Evolutionary conservation across 441 rosid genomes (phyloP).

Genomic region (Euphorbia celastroides): DNA sequence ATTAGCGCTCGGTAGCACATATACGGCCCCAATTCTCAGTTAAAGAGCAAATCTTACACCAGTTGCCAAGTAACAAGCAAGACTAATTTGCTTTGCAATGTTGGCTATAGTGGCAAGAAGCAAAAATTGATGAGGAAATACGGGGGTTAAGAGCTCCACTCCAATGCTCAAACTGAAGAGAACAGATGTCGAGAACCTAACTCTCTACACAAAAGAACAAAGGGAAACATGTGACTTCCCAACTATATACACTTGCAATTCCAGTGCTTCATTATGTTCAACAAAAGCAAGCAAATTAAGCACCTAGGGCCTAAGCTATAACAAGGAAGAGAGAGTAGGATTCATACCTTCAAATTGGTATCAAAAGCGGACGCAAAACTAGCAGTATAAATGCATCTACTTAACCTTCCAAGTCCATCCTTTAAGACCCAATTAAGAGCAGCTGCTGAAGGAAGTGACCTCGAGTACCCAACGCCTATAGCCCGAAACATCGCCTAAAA

Average conservation of each 20-base stretch:
- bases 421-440: slow-evolving; percentile 91
- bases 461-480: slow-evolving; percentile 79
- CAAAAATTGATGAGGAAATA: slow-evolving; percentile 72
- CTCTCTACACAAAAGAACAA: slow-evolving; percentile 49
- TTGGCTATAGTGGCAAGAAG: slow-evolving; percentile 83
- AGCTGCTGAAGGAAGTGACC: slow-evolving; percentile 83
- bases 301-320: no score
- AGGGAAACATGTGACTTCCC: slow-evolving; percentile 5
- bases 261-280: no score
- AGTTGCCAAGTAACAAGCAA: slow-evolving; percentile 80
- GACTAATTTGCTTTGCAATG: slow-evolving; percentile 82
- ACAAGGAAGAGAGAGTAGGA: no score
- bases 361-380: slow-evolving; percentile 86
- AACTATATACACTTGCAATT: no score
- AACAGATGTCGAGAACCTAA: slow-evolving; percentile 81
- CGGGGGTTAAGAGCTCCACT: slow-evolving; percentile 81
- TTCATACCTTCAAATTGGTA: slow-evolving; percentile 77
- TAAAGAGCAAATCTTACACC: slow-evolving; percentile 51
- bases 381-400: slow-evolving; percentile 92
- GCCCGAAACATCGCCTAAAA: slow-evolving; percentile 89
- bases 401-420: slow-evolving; percentile 84
- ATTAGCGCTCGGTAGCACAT: slow-evolving; percentile 13
- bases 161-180: slow-evolving; percentile 88
- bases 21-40: neutral
- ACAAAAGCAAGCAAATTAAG: no score